Conservation (phyloP, 2,329 filamentous ascomycete species). For the Trichoderma cornu-damae region DNA sequence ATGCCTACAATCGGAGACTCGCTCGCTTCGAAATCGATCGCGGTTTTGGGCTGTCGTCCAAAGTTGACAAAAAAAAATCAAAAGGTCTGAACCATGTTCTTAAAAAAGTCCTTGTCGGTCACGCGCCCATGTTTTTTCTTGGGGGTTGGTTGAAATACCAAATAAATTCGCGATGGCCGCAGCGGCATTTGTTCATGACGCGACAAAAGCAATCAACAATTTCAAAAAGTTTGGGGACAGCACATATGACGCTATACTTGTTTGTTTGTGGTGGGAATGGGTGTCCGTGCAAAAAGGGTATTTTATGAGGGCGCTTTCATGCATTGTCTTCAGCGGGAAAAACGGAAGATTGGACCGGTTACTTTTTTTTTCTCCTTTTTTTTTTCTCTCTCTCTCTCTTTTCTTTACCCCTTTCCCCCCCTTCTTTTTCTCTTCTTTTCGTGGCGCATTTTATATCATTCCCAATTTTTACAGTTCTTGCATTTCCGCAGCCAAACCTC, state of each 20-base stretch:
- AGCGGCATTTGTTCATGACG: conserved; percentile 19
- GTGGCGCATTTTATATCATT: conserved; percentile 20
- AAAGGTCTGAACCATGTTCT: conserved; percentile 9
- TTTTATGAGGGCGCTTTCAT: conserved; percentile 34
- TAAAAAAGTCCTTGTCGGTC: neutral
- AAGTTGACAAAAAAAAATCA: conserved; percentile 1
- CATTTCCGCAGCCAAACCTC: conserved; percentile 15
- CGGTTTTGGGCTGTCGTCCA: neutral
- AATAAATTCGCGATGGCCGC: neutral
- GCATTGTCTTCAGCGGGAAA: conserved; percentile 38
- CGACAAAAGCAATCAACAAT: conserved; percentile 15
- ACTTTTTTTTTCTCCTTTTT: conserved; percentile 7
- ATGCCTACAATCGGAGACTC: conserved; percentile 6
- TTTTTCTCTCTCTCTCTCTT: conserved; percentile 9
- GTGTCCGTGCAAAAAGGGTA: conserved; percentile 27
- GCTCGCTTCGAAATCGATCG: neutral
- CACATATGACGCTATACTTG: conserved; percentile 29
- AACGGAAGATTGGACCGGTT: conserved; percentile 24
- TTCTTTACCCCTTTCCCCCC: no score
- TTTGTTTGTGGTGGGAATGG: conserved; percentile 24
- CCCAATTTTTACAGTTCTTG: conserved; percentile 15
- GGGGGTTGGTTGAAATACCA: conserved; percentile 13
- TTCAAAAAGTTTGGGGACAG: conserved; percentile 28
- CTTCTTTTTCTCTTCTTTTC: conserved; percentile 13
- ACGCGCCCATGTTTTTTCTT: neutral